Conservation (phyloP, 2,329 filamentous ascomycete genomes). For the Colletotrichum sp. region DNA sequence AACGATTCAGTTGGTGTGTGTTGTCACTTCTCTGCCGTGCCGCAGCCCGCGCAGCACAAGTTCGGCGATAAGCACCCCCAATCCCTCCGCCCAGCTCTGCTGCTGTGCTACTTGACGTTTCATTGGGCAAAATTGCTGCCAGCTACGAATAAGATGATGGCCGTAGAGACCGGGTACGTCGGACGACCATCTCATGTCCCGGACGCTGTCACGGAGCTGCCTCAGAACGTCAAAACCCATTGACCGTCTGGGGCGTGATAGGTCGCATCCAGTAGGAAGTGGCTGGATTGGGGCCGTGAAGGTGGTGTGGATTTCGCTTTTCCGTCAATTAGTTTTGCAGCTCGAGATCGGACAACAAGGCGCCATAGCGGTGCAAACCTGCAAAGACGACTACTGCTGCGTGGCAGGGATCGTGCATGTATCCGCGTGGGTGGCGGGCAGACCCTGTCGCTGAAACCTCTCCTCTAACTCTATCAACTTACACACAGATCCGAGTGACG, state of each 20-base stretch:
- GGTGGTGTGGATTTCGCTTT: neutral
- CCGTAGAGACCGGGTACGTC: neutral
- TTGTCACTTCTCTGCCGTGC: neutral
- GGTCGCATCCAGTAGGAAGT: neutral
- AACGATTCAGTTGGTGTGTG: neutral
- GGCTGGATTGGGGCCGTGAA: neutral
- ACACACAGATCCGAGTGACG: conserved; percentile 22
- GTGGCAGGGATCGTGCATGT: neutral
- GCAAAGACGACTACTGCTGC: neutral
- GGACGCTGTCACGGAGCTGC: conserved; percentile 10
- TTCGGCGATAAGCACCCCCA: neutral
- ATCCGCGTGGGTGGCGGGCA: conserved; percentile 1
- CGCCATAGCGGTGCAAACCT: neutral
- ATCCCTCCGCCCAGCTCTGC: neutral
- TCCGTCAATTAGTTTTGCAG: neutral
- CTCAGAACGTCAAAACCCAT: conserved; percentile 15
- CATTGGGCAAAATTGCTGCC: neutral
- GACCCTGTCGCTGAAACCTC: conserved; percentile 20
- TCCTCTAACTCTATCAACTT: conserved; percentile 21
- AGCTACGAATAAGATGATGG: neutral
- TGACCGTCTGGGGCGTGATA: neutral
- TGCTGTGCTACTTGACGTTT: neutral
- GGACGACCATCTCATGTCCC: conserved; percentile 16
- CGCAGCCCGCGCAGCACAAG: neutral
- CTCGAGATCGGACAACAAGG: neutral